A percentile compares a stretch with the other conserved stretches of the same genome.
phyloP scores from a whole-genome alignment of 2,329 filamentous ascomycete species.

The Sarocladium kiliense region DNA sequence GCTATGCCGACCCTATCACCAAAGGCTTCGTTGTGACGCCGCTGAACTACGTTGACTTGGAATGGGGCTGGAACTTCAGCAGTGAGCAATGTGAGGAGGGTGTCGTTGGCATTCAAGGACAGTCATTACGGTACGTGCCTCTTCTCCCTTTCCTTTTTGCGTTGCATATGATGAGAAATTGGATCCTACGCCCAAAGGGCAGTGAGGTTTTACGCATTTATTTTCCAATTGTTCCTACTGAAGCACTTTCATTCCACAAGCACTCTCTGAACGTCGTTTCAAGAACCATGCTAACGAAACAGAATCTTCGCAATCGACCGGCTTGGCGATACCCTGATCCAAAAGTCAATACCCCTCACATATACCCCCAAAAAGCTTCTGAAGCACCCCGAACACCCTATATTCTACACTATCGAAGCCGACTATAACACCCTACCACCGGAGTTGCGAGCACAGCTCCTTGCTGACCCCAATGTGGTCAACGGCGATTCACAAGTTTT shows the following conservation, averaged over 20 bases:
- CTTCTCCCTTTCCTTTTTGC: slow-evolving; percentile 23
- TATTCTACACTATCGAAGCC: slow-evolving; percentile 91
- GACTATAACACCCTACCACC: slow-evolving; percentile 88
- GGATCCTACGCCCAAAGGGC: slow-evolving; percentile 49
- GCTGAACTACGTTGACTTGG: slow-evolving; percentile 78
- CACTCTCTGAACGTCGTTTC: background rate
- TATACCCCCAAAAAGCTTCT: slow-evolving; percentile 88
- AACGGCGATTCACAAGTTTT: slow-evolving; percentile 69
- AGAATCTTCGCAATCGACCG: slow-evolving; percentile 91
- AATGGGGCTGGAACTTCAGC: slow-evolving; percentile 95
- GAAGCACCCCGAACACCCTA: slow-evolving; percentile 78
- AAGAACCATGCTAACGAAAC: slow-evolving; percentile 10
- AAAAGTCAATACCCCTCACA: slow-evolving; percentile 78
- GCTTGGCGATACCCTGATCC: slow-evolving; percentile 76
- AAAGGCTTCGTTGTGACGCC: slow-evolving; percentile 90
- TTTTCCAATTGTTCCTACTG: slow-evolving; percentile 97
- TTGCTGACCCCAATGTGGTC: slow-evolving; percentile 64
- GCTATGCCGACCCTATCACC: slow-evolving; percentile 83
- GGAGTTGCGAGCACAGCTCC: slow-evolving; percentile 67
- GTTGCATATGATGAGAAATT: slow-evolving; percentile 58
- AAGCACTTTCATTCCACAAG: slow-evolving; percentile 33
- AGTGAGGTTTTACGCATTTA: slow-evolving; percentile 51
- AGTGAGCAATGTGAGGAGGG: slow-evolving; percentile 91
- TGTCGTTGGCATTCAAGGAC: slow-evolving; percentile 88
- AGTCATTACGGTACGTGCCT: slow-evolving; percentile 70